Base-by-base conservation (phyloP, 2,329 filamentous ascomycete species). In the Talaromyces islandicus region DNA sequence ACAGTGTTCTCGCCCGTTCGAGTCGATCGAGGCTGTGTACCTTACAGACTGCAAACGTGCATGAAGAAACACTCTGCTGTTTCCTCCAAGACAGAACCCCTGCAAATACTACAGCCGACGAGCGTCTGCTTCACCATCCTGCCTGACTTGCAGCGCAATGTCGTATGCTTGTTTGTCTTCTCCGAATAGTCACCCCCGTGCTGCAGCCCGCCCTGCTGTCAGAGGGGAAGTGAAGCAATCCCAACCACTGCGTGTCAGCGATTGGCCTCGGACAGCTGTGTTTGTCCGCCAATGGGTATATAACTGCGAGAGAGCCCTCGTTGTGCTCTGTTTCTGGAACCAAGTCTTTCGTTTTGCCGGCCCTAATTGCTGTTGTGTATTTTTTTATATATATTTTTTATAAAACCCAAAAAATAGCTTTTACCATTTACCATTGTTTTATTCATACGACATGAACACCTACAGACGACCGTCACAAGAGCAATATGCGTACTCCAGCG, bases 381-480 rank as follows among this genome's bases (percentile, higher is more conserved):
- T 27, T 27, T 27, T 12, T 46, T 12, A n/a, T n/a, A n/a, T n/a
- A n/a, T n/a, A n/a, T 4, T 24, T 46, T 2, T 35, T 35, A 3
- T 35, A 35, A 35, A 35, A 35, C 32, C n/a, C n/a, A n/a, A 46
- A 21, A 12, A 46, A 11, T 11, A 4, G 4, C 4, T 24, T 12
- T 1, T 5, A 21, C 7, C n/a, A 57, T 17, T 38, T 14, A 29
- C 54, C 43, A 6, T 7, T 35, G 50, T 30, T n/a, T 7, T 35
- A 54, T 30, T n/a, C 51, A 21, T 50, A 46, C 62, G 64, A 60
- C 64, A 77, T 78, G 75, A 75, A 71, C 65, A 72, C 69, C 52
- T 77, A 74, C 68, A 69, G 71, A 65, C 74, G 74, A 64, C 65
- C 64, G 62, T 71, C 68, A 64, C 72, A 76, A 57, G 72, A 71